Percentiles rank a stretch among this genome's conserved stretches.
Evolutionary conservation across 2,329 filamentous ascomycete genomes (phyloP).

Genomic region (Claviceps quebecensis): DNA sequence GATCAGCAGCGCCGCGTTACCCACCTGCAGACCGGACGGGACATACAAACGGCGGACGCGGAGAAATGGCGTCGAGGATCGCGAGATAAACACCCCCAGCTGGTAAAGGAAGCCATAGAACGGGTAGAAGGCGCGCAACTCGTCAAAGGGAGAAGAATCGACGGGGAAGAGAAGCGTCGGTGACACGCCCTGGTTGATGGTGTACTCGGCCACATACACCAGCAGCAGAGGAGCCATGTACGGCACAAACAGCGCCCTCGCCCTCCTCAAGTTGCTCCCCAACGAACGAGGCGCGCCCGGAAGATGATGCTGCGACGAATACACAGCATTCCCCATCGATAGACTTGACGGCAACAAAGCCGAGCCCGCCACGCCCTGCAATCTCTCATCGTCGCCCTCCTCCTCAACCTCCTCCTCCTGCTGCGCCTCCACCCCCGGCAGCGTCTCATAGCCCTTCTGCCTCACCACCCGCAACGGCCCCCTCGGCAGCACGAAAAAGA

Average conservation of each 20-base stretch:
- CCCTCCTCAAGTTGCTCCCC: slow-evolving; percentile 45
- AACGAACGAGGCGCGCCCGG: slow-evolving; percentile 20
- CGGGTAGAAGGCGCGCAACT: slow-evolving; percentile 82
- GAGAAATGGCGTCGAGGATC: slow-evolving; percentile 78
- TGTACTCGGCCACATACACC: slow-evolving; percentile 93
- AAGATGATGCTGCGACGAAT: slow-evolving; percentile 14
- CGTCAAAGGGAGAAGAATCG: slow-evolving; percentile 56
- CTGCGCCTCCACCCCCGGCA: slow-evolving; percentile 27
- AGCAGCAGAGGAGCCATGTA: slow-evolving; percentile 84
- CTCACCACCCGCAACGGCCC: slow-evolving; percentile 42
- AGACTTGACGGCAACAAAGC: slow-evolving; percentile 34
- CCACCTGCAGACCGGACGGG: slow-evolving; percentile 67
- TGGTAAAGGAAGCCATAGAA: slow-evolving; percentile 94
- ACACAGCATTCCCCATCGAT: slow-evolving; percentile 25
- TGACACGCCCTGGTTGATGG: slow-evolving; percentile 88
- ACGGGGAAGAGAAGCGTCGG: slow-evolving; percentile 84
- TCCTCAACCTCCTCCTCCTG: slow-evolving; percentile 1
- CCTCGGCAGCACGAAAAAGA: slow-evolving; percentile 67
- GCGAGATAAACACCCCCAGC: slow-evolving; percentile 84
- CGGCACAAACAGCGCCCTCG: slow-evolving; percentile 55
- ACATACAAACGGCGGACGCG: slow-evolving; percentile 70
- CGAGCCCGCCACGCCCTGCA: slow-evolving; percentile 28
- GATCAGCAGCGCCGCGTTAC: slow-evolving; percentile 60
- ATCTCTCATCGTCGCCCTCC: slow-evolving; percentile 14
- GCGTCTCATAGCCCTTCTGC: slow-evolving; percentile 37